Evolutionary conservation across 2,329 filamentous ascomycete species (phyloP).

Genomic region (Aspergillus oerlinghausenensis): DNA sequence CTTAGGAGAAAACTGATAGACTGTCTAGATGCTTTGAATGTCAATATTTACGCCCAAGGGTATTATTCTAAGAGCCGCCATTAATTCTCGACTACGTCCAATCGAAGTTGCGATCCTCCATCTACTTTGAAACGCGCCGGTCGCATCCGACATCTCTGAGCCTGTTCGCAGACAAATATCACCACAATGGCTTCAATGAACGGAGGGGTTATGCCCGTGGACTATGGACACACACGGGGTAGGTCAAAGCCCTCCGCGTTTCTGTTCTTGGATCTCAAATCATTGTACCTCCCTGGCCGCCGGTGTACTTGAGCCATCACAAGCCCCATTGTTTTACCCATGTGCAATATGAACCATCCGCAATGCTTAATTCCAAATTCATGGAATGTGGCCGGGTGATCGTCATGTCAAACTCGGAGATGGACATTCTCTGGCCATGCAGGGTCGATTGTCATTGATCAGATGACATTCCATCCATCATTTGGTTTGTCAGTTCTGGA

Average conservation of each 20-base stretch:
- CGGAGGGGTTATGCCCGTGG: conserved; percentile 25
- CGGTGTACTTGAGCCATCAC: not conserved
- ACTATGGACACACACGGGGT: conserved; percentile 10
- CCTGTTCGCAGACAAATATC: not conserved
- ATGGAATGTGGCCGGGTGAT: not conserved
- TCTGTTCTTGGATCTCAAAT: not conserved
- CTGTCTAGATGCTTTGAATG: conserved; percentile 8
- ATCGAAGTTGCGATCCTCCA: not conserved
- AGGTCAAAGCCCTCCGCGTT: conserved; percentile 12
- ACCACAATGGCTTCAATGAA: conserved; percentile 22
- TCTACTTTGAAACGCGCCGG: conserved; percentile 9
- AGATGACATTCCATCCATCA: conserved; percentile 4
- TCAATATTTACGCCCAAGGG: not conserved
- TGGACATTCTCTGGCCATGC: not conserved
- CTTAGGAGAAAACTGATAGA: conserved; percentile 16
- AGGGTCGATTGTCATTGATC: not conserved
- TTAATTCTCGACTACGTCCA: not conserved
- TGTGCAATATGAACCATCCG: not conserved
- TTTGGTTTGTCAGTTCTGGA: not conserved
- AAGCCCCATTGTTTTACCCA: not conserved
- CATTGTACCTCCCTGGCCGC: not conserved
- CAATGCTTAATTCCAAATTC: not conserved
- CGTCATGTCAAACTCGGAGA: not conserved
- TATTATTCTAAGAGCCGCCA: conserved; percentile 1
- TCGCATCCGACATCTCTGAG: conserved; percentile 12